These are phyloP conservation scores for Panus rudis DNA, from an alignment of 768 basidiomycete species.

Conservation along the genomic window DNA sequence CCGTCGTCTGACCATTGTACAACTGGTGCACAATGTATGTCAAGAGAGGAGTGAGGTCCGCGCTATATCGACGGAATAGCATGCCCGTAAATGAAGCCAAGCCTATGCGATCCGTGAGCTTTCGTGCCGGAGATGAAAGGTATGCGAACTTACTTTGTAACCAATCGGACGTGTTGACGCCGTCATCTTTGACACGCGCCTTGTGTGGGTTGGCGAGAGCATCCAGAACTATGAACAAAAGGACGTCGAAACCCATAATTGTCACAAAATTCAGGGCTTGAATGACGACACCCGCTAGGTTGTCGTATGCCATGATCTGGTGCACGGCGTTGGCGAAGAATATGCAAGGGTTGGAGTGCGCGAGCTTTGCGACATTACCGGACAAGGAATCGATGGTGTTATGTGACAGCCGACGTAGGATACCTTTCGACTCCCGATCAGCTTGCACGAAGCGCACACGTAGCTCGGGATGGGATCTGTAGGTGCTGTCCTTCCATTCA, in stretches of 20 bases:
- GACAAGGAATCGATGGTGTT: conserved; percentile 81
- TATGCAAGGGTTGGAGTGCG: conserved; percentile 90
- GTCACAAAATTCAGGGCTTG: conserved; percentile 86
- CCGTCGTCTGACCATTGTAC: conserved; percentile 72
- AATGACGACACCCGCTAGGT: conserved; percentile 83
- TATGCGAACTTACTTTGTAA: conserved; percentile 55
- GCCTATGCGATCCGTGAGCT: conserved; percentile 39
- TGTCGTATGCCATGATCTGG: conserved; percentile 96
- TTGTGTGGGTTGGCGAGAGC: conserved; percentile 79
- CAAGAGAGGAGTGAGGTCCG: conserved; percentile 77
- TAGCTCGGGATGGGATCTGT: conserved; percentile 73
- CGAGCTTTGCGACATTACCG: conserved; percentile 84
- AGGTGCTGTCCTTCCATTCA: conserved; percentile 79
- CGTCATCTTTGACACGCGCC: conserved; percentile 83
- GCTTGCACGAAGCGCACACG: conserved; percentile 76
- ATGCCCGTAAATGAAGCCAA: conserved; percentile 91
- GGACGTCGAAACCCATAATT: conserved; percentile 89
- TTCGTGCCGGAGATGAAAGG: conserved; percentile 6
- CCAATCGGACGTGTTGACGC: conserved; percentile 88
- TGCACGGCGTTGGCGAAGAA: conserved; percentile 85
- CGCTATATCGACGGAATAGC: conserved; percentile 80
- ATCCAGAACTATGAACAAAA: conserved; percentile 83
- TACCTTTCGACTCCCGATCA: conserved; percentile 81
- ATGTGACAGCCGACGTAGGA: conserved; percentile 79
- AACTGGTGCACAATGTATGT: conserved; percentile 91